Evolutionary conservation across 2,329 filamentous ascomycete species (phyloP).

Genomic region (Hypoxylon sp.): DNA sequence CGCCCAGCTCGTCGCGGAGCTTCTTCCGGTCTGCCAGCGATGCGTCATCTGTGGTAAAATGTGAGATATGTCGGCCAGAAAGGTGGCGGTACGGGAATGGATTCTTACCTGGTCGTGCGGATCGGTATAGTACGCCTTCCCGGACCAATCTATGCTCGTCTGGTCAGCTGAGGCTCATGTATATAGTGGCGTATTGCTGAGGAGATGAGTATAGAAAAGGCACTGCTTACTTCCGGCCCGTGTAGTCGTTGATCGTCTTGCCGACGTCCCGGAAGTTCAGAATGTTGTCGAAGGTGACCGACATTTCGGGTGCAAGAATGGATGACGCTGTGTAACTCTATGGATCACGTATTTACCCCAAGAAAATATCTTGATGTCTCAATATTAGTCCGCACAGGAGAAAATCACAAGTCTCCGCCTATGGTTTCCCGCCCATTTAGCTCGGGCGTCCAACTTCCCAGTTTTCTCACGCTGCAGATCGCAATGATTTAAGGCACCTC

Average conservation of each 20-base stretch:
- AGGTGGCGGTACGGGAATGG: not conserved
- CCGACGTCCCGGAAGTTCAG: slow-evolving; percentile 83
- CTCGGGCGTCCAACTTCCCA: not conserved
- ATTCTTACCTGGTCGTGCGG: slow-evolving; percentile 64
- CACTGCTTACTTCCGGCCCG: slow-evolving; percentile 59
- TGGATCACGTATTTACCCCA: not conserved
- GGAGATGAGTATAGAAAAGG: not conserved
- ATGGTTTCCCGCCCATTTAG: not conserved
- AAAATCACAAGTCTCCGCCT: not conserved
- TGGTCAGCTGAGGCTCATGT: not conserved
- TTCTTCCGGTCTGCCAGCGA: slow-evolving; percentile 67
- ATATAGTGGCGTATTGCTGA: not conserved
- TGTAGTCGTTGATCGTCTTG: slow-evolving; percentile 67
- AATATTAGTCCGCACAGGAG: not conserved
- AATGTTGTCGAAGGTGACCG: slow-evolving; percentile 61
- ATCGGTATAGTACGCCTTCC: slow-evolving; percentile 72
- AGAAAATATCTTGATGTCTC: not conserved
- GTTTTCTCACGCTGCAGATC: no score
- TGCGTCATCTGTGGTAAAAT: slow-evolving; percentile 70
- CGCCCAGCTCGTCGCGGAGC: slow-evolving; percentile 66
- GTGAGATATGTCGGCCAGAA: no score
- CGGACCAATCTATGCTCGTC: slow-evolving; percentile 54
- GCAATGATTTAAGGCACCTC: no score
- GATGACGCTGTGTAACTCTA: not conserved
- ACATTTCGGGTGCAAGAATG: slow-evolving; percentile 24